Base-by-base conservation (phyloP, 169 alveolate genomes). In the Theileria annulata region DNA sequence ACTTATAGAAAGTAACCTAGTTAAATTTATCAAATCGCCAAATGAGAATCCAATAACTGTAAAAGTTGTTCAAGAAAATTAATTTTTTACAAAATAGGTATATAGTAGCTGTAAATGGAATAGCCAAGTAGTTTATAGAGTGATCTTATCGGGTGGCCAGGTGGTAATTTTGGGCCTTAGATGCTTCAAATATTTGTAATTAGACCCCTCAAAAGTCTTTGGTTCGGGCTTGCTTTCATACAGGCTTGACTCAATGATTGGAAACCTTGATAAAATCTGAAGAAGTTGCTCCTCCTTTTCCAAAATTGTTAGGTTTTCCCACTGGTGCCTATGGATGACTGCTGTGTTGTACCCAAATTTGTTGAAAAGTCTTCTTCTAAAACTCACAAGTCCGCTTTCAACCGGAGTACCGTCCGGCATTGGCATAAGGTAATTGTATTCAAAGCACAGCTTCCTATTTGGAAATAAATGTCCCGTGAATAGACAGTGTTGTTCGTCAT, bases 401-500 rank as follows among this genome's bases (percentile, higher is more conserved):
- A 88, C 73, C 25, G 96, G 96, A 69, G 82, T 80, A 8, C 88
- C 88, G 35, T 66, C 73, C 1, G 91, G 95, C 12, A 74, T 48
- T 1, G 95, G 94, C 69, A 85, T 87, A 69, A 92, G 79, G 62
- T 88, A 90, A 72, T 93, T 94, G 77, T 92, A 92, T 62, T 93
- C 96, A 30, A 93, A 72, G 49, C 95, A 93, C 62, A 93, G 74
- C 28, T 90, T 92, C 63, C 94, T 74, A 68, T 88, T 80, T 33
- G 90, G 90, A 60, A 91, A 87, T 58, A 92, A 81, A 58, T 92
- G 96, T 3, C 95, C 94, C 0, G 94, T 72, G 64, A 93, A 93
- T 48, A 92, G 85, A 71, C 94, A 87, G 85, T 93, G 96, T 71
- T 93, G 96, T 68, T 93, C 96, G 77, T 93, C 96, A 48, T 85